Conservation (phyloP, 345 rosid species). For the Hypericum perforatum region DNA sequence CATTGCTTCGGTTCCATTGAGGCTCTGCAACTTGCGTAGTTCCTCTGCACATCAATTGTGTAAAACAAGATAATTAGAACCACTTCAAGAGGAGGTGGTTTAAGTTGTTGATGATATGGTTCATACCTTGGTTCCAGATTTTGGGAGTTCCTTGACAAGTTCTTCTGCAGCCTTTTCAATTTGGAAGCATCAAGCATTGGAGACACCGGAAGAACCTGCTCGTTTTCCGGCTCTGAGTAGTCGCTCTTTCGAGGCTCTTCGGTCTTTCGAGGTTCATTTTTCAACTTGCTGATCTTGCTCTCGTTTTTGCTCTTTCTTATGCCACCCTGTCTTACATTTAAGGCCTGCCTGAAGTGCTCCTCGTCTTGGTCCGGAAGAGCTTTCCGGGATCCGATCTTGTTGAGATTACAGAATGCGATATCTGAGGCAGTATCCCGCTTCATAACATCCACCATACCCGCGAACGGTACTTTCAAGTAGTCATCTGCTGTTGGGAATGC, state of each 20-base stretch:
- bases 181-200: slow-evolving; percentile 26
- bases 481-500: slow-evolving; percentile 33
- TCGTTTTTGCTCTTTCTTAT: slow-evolving; percentile 55
- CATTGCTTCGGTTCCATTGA: slow-evolving; percentile 33
- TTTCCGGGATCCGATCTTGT: slow-evolving; percentile 43
- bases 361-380: slow-evolving; percentile 60
- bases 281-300: slow-evolving; percentile 41
- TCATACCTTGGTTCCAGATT: slow-evolving; percentile 54
- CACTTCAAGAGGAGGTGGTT: slow-evolving; percentile 1
- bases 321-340: slow-evolving; percentile 72
- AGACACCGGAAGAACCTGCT: slow-evolving; percentile 31
- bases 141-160: slow-evolving; percentile 40
- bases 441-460: slow-evolving; percentile 19
- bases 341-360: slow-evolving; percentile 64
- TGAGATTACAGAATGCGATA: slow-evolving; percentile 34
- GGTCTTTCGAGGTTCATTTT: slow-evolving; percentile 47
- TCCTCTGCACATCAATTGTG: slow-evolving; percentile 31
- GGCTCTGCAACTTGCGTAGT: slow-evolving; percentile 33
- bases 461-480: slow-evolving; percentile 16
- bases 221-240: slow-evolving; percentile 67
- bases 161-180: slow-evolving; percentile 44
- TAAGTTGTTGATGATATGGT: slow-evolving; percentile 2
- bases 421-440: slow-evolving; percentile 42
- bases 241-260: slow-evolving; percentile 56
- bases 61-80: neutral